These are phyloP conservation scores for Calonectria pseudoreteaudii DNA, from an alignment of 2,329 filamentous ascomycete species.

Conservation along the genomic window DNA sequence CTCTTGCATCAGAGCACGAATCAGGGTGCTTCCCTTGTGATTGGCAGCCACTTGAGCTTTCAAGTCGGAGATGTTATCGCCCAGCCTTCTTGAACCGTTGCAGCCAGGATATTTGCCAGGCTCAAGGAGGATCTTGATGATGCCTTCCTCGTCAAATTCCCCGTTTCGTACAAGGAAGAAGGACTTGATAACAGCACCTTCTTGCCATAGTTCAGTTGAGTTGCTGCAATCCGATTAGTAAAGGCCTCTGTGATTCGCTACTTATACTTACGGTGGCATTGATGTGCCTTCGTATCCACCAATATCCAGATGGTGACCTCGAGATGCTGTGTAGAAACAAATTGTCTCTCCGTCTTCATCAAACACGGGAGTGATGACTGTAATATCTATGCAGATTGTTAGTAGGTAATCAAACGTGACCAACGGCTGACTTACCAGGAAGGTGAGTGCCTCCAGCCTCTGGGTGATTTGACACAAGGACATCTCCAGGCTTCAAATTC, in stretches of 20 bases:
- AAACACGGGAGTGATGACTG: slow-evolving; percentile 31
- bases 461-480: slow-evolving; percentile 74
- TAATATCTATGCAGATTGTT: slow-evolving; percentile 15
- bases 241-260: neutral
- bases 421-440: slow-evolving; percentile 11
- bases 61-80: slow-evolving; percentile 86
- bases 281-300: slow-evolving; percentile 30
- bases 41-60: slow-evolving; percentile 89
- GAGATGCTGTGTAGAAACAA: slow-evolving; percentile 29
- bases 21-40: slow-evolving; percentile 83
- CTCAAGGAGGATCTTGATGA: slow-evolving; percentile 69
- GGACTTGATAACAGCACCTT: slow-evolving; percentile 65
- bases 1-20: slow-evolving; percentile 75
- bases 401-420: neutral
- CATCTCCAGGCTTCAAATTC: slow-evolving; percentile 78
- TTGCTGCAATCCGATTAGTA: slow-evolving; percentile 45
- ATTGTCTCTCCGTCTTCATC: slow-evolving; percentile 25
- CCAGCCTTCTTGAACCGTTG: slow-evolving; percentile 75
- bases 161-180: slow-evolving; percentile 38
- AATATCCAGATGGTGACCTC: slow-evolving; percentile 33
- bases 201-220: slow-evolving; percentile 68
- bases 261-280: slow-evolving; percentile 49
- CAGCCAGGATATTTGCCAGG: slow-evolving; percentile 30
- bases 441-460: slow-evolving; percentile 13
- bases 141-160: slow-evolving; percentile 56